Base-by-base conservation (phyloP, 345 rosid genomes). In the Draba incana region DNA sequence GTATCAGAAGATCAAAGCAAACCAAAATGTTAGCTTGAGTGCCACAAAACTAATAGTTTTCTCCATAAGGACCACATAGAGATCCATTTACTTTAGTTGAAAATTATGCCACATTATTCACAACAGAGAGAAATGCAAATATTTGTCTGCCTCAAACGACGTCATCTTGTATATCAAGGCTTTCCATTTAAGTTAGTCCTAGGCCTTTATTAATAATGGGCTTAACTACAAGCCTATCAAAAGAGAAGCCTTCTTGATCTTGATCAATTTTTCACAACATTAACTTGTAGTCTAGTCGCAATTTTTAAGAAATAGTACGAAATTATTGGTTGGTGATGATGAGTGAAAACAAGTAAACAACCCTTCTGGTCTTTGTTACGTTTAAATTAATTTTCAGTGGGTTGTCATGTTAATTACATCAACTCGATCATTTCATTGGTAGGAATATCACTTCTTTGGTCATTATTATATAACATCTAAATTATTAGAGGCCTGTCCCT, bases 261-360 rank as follows among this genome's bases (percentile, higher is more conserved):
- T n/a, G n/a, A n/a, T n/a, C n/a, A n/a, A 0, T 2, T 49, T 35
- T 35, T 30, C 10, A 15, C n/a, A 27, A 59, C 25, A 4, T 14
- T 28, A 44, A 27, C 10, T 28, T 14, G 13, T 42, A 6, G 50
- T 25, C 13, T 42, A 6, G 50, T 25, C 13, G 8, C 27, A 61
- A 61, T 61, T 31, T n/a, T 33, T 2, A n/a, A 7, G 41, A 16
- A 64, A 49, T 49, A 24, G 1, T 15, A 8, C 8, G 6, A 20
- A 50, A 30, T 61, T 50, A n/a, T 30, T 13, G 60, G 67, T 69
- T 41, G 42, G 57, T 57, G 69, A 44, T 70, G 55, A 52, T 61
- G 35, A 62, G 37, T 62, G 46, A 20, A 37, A 53, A 62, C 69
- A 70, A 44, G 46, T 13, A 37, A 53, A 62, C 69, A 70, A 44